These are phyloP conservation scores for Fusarium graminum DNA, from an alignment of 2,329 filamentous ascomycete species.

Conservation along the genomic window DNA sequence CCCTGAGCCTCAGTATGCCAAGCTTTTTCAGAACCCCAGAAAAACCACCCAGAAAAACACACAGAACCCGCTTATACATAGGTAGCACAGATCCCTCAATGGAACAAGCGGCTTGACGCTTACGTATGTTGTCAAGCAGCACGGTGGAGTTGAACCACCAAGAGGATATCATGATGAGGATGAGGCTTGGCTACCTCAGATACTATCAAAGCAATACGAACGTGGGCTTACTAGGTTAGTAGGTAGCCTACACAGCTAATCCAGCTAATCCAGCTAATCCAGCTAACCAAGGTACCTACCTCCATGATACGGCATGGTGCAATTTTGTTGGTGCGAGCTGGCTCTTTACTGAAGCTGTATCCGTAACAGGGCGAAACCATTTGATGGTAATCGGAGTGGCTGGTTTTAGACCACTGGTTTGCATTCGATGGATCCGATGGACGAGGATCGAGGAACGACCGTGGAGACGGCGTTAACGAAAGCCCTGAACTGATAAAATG, in stretches of 20 bases:
- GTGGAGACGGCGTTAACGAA: constrained; percentile 28
- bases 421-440: constrained; percentile 18
- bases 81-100: constrained; percentile 1
- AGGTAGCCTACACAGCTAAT: too few species aligned
- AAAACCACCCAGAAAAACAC: constrained; percentile 25
- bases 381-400: constrained; percentile 16
- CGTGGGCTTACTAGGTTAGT: constrained; percentile 14
- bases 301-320: constrained; percentile 23
- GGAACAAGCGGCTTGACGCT: constrained; percentile 25
- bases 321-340: constrained; percentile 28
- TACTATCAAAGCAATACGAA: constrained; percentile 35
- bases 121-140: constrained; percentile 24
- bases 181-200: constrained; percentile 34
- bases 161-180: constrained; percentile 24
- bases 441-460: constrained; percentile 15
- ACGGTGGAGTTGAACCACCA: constrained; percentile 32
- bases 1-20: constrained; percentile 25
- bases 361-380: constrained; percentile 37
- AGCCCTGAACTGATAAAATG: constrained; percentile 29
- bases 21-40: constrained; percentile 22
- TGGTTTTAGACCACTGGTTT: constrained; percentile 19
- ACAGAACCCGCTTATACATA: constrained; percentile 25
- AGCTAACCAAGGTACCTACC: too few species aligned
- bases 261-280: too few species aligned
- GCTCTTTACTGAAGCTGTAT: constrained; percentile 6